Conservation (phyloP, 495 filamentous ascomycete genomes). For the Delitschia confertaspora region DNA sequence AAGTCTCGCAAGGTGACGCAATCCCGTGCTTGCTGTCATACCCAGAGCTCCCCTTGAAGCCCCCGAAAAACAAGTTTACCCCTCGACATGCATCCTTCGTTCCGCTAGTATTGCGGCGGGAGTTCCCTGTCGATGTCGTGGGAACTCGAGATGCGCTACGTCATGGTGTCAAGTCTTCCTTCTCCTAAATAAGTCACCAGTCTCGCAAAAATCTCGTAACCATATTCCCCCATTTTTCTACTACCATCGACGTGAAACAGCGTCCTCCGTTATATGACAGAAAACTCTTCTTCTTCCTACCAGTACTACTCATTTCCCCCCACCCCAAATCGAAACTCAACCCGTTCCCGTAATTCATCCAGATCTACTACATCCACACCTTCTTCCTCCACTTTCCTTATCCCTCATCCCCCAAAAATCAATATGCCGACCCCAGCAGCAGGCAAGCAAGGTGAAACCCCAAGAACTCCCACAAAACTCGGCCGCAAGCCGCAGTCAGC, state of each 20-base stretch:
- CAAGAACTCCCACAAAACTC: slow-evolving; percentile 44
- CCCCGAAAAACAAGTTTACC: slow-evolving; percentile 23
- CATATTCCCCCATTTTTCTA: neutral
- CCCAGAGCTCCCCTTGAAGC: slow-evolving; percentile 1
- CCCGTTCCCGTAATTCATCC: slow-evolving; percentile 26
- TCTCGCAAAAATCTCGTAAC: slow-evolving; percentile 14
- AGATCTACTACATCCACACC: slow-evolving; percentile 32
- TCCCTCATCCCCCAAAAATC: slow-evolving; percentile 21
- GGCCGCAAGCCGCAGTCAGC: slow-evolving; percentile 39
- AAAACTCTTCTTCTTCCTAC: slow-evolving; percentile 39
- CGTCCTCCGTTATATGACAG: slow-evolving; percentile 38
- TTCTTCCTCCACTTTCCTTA: too few species aligned
- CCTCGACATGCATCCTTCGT: too few species aligned
- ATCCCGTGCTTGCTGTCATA: slow-evolving; percentile 9
- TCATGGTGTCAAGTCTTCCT: slow-evolving; percentile 16
- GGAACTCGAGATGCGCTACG: slow-evolving; percentile 17
- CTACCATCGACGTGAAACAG: slow-evolving; percentile 14
- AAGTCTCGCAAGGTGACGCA: slow-evolving; percentile 25
- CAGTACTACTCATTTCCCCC: slow-evolving; percentile 45
- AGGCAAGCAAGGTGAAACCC: slow-evolving; percentile 37
- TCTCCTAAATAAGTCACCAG: slow-evolving; percentile 1
- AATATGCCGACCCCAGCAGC: slow-evolving; percentile 44
- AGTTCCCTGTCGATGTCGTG: slow-evolving; percentile 10
- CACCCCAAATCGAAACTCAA: slow-evolving; percentile 40
- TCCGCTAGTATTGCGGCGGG: slow-evolving; percentile 17